These are phyloP conservation scores for Plasmodium fragile DNA, from an alignment of 169 alveolate species.

Conservation along the genomic window DNA sequence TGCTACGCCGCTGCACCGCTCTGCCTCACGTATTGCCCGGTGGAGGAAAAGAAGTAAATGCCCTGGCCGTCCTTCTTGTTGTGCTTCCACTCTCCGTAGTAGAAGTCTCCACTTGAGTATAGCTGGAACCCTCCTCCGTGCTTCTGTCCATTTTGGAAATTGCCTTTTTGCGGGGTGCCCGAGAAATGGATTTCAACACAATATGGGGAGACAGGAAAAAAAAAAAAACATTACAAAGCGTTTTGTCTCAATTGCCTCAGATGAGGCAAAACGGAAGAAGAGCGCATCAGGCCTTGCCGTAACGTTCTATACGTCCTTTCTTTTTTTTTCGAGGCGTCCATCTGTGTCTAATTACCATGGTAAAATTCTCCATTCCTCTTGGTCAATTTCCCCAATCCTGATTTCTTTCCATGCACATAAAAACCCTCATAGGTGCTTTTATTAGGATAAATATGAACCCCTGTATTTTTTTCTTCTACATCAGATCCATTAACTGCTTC, in stretches of 20 bases:
- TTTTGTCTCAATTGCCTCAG: background rate
- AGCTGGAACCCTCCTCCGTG: conserved; percentile 93
- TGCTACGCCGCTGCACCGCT: background rate
- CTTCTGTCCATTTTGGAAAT: conserved; percentile 87
- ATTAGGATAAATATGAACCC: conserved; percentile 18
- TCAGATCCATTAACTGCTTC: background rate
- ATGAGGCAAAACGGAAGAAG: background rate
- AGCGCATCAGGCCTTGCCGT: background rate
- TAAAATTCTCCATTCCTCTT: conserved; percentile 6
- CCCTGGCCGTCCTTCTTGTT: conserved; percentile 94
- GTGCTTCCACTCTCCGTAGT: conserved; percentile 92
- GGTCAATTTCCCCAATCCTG: conserved; percentile 17
- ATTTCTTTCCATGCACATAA: conserved; percentile 4
- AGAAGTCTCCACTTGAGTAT: conserved; percentile 92
- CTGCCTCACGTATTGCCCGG: conserved; percentile 88
- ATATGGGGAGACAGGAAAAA: background rate
- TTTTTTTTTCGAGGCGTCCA: background rate
- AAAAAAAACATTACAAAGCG: background rate
- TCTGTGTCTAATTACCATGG: conserved; percentile 19
- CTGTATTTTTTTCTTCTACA: conserved; percentile 5
- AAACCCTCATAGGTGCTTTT: conserved; percentile 47
- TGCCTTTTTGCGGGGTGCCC: conserved; percentile 79
- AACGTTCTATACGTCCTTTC: background rate
- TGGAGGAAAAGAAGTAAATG: conserved; percentile 88
- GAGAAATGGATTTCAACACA: background rate